Evolutionary conservation across 495 filamentous ascomycete species (phyloP), one percentile per base, ranked within the genome.

Genomic region (Articulospora tetracladia): DNA sequence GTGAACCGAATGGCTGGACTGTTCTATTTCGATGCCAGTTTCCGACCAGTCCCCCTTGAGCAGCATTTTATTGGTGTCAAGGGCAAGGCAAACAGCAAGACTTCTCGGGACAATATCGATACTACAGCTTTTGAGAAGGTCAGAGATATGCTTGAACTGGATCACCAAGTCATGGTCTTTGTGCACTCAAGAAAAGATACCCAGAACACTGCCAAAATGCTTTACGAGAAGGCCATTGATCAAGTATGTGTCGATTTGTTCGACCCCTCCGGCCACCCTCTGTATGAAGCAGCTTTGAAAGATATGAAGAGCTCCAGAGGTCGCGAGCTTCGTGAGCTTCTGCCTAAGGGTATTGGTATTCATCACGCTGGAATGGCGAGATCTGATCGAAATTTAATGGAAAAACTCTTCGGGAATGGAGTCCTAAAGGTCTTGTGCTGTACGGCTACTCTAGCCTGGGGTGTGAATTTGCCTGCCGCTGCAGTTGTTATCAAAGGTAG

Each of bases 151-250:
- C 77, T 98, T 11, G 82, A 88, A 66, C 75, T 77, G 57, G 91
- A 88, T 11, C 92, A 99, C 64, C 94, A 99, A 68, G 83, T 98
- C 53, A 99, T 99, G 94, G 93, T 99, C 0, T 98, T 99, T 73
- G 94, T 99, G 1, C 94, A 99, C 70, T 96, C 93, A 1, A 83
- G 94, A 23, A 94, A 95, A 71, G 95, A 99, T 67, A 99, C 94
- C 0, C 81, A 96, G 41, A 81, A 85, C 53, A 96, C 93, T 0
- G 93, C 94, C 23, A 89, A 88, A 59, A 89, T 84, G 73, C 81
- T 99, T 26, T 84, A 87, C 58, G 86, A 97, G 65, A 90, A 93
- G 79, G 95, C 94, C 2, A 75, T 84, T 15, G 93, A 98, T 44
- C 76, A 96, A 39, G 79, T 79, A 17, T 89, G 86, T 60, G 74